Evolutionary conservation across 163 green algal genomes (phyloP), one percentile per base, ranked within the genome.

Genomic region (Chloromonas sp.): DNA sequence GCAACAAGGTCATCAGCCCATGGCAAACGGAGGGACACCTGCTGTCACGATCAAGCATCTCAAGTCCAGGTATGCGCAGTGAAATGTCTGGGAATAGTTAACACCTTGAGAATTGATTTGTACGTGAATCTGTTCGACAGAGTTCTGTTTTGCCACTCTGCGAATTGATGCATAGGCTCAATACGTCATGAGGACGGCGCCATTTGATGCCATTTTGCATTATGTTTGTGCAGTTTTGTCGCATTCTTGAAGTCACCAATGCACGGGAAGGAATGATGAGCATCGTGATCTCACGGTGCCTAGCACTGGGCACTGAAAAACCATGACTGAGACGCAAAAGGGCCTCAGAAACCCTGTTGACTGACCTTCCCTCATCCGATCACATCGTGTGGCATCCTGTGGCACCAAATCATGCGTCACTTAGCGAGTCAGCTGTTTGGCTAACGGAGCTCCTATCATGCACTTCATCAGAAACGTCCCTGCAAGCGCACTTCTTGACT

Each of bases 301-400:
- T 90, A 87, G 93, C 93, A 96, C 92, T 96, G 93, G 93, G 93
- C 93, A 96, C 93, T 92, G 93, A 95, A 13, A 62, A 60, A 80
- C 61, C 58, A 13, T 81, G 86, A 88, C 79, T 89, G 88, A 92
- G 82, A 85, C 70, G 86, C 61, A 60, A 36, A 58, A 86, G 89
- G 91, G 91, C 91, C 91, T 94, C 88, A 92, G 87, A 94, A 94
- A 94, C 91, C 91, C 91, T 88, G 84, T 61, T 82, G 88, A 81
- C 85, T 84, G 87, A 91, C 86, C 88, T 85, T 36, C 36, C 36
- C 36, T 36, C 36, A 36, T 36, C 36, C 36, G 36, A 36, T 36
- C 36, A 36, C 36, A 36, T 36, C 36, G 36, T 36, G 36, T 36
- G 36, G 36, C 36, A 36, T 36, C 36, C 36, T 36, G 36, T 36